These are phyloP conservation scores for Massarina eburnea DNA, from an alignment of 2,329 filamentous ascomycete genomes.

Conservation along the genomic window DNA sequence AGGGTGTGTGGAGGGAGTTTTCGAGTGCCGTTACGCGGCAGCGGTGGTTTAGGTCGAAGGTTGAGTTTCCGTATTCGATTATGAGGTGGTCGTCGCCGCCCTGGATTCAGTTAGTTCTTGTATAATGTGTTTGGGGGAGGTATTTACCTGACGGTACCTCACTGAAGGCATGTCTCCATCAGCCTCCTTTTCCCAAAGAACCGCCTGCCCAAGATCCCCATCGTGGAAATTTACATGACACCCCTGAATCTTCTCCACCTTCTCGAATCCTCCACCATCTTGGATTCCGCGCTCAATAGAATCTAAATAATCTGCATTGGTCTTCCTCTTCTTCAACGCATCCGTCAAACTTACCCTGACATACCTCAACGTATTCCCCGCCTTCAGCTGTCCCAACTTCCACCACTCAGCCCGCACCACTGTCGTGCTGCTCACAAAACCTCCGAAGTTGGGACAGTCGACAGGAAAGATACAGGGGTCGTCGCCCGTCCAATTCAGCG, in stretches of 20 bases:
- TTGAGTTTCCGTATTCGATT: constrained; percentile 60
- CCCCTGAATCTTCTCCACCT: constrained; percentile 25
- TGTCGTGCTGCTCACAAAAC: constrained; percentile 60
- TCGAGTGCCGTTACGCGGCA: constrained; percentile 59
- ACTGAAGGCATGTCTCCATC: constrained; percentile 24
- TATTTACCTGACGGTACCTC: constrained; percentile 22
- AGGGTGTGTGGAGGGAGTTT: constrained; percentile 47
- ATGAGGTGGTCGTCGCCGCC: constrained; percentile 54
- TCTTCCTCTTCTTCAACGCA: constrained; percentile 50
- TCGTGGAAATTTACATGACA: constrained; percentile 31
- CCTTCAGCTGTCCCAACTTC: constrained; percentile 64
- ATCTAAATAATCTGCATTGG: constrained; percentile 50
- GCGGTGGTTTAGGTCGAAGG: constrained; percentile 59
- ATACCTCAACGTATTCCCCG: constrained; percentile 58
- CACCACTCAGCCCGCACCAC: constrained; percentile 61
- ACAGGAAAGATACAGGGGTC: constrained; percentile 62
- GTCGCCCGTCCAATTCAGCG: constrained; percentile 64
- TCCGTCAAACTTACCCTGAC: constrained; percentile 54
- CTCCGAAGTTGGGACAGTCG: constrained; percentile 63
- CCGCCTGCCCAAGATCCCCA: constrained; percentile 27
- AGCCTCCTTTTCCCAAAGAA: constrained; percentile 32
- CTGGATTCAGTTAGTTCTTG: constrained; percentile 28
- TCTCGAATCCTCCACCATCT: constrained; percentile 13
- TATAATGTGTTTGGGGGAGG: constrained; percentile 14
- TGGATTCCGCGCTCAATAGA: constrained; percentile 46